Evolutionary conservation across 2,329 filamentous ascomycete species (phyloP).

Genomic region (Arachnopeziza araneosa): DNA sequence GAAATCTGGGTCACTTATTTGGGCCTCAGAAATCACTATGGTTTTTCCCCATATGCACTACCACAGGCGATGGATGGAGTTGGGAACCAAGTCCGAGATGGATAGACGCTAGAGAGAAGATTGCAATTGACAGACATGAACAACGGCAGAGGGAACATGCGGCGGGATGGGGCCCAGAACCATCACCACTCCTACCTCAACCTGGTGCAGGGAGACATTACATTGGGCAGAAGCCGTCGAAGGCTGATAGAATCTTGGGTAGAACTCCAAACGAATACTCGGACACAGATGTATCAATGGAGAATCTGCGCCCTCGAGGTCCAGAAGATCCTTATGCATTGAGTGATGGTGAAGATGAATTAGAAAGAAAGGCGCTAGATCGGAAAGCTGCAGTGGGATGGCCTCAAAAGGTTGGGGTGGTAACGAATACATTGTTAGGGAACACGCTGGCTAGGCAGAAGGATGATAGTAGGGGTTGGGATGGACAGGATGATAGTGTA

Average conservation of each 20-base stretch:
- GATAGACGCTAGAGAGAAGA: conserved; percentile 61
- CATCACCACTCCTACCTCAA: conserved; percentile 11
- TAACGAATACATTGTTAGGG: conserved; percentile 29
- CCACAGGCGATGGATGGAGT: conserved; percentile 84
- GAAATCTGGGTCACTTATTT: conserved; percentile 77
- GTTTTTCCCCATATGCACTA: conserved; percentile 76
- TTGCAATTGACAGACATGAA: conserved; percentile 51
- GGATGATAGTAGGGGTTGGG: conserved; percentile 24
- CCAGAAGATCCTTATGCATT: conserved; percentile 27
- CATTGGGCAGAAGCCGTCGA: conserved; percentile 18
- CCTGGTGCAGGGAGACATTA: conserved; percentile 28
- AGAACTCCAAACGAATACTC: conserved; percentile 25
- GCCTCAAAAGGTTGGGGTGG: conserved; percentile 27
- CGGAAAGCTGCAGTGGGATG: conserved; percentile 22
- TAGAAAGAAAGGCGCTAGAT: conserved; percentile 18
- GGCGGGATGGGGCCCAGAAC: conserved; percentile 57
- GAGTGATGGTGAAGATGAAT: conserved; percentile 26
- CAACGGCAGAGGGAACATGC: conserved; percentile 59
- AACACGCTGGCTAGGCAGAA: conserved; percentile 28
- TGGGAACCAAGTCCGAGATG: conserved; percentile 86
- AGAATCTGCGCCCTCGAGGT: conserved; percentile 20
- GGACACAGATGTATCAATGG: conserved; percentile 26
- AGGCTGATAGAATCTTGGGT: conserved; percentile 33
- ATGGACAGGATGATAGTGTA: conserved; percentile 25
- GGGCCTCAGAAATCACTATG: conserved; percentile 69